Evolutionary conservation across 805 yeast species (phyloP), one percentile per base, ranked within the genome.

Genomic region (Wickerhamomyces pijperi): DNA sequence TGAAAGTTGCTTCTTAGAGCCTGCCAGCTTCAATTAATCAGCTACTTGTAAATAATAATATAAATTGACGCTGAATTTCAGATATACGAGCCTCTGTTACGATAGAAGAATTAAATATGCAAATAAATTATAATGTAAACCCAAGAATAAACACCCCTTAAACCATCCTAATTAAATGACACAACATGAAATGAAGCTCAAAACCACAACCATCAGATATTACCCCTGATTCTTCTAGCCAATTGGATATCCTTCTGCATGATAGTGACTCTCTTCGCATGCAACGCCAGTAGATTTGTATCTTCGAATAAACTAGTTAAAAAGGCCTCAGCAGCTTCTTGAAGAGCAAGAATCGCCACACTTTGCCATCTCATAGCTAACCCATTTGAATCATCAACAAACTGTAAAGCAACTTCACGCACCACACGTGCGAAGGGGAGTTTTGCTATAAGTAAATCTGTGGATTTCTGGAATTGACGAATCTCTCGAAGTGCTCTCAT

Each of bases 221-320:
- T 54, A 1, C 87, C 88, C 49, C 88, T 68, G 33, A 82, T 74
- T 57, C 90, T 66, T 61, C 92, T 69, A 3, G 92, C 92, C 46
- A 82, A 61, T 52, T 82, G 88, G 44, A 82, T 76, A 54, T 82
- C 94, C 56, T 78, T 81, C 51, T 79, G 82, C 90, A 82, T 82
- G 28, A 82, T 80, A 0, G 94, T 82, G n/a, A 82, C 86, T 48
- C 94, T 61, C 51, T 78, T 81, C 1, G 87, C 88, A 58, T 82
- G 92, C 31, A 82, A 60, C 13, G 92, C 92, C 56, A 85, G 66
- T 31, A 82, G 54, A 49, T 82, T 82, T 3, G 88, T 82, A 54
- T 82, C 92, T 51, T 82, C 92, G 37, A 82, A 62, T 31, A 82
- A 59, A 39, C 82, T 82, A 12, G 82, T 78, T 43, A 82, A 56